phyloP scores from a whole-genome alignment of 2,329 filamentous ascomycete genomes.

The Thermoascus crustaceus region DNA sequence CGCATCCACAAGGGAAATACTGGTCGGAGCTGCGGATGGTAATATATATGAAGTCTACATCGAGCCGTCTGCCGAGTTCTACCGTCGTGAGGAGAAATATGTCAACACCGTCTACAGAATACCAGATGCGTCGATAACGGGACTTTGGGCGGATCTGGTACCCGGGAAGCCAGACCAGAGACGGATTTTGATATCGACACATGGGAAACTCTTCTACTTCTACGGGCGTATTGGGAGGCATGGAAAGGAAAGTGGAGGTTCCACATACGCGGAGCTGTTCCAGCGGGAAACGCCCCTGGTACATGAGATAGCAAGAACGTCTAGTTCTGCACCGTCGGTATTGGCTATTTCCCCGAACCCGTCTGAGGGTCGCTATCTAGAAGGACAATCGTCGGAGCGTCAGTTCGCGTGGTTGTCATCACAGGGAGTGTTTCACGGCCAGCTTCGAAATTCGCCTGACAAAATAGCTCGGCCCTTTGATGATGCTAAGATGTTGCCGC shows the following conservation, averaged over 20 bases:
- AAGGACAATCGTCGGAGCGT: conserved; percentile 42
- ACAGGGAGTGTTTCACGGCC: conserved; percentile 83
- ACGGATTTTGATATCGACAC: conserved; percentile 72
- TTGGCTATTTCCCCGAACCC: conserved; percentile 71
- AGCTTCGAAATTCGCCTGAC: conserved; percentile 57
- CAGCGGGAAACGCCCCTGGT: conserved; percentile 73
- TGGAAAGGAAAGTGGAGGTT: conserved; percentile 68
- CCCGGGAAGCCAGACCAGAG: conserved; percentile 61
- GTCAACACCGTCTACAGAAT: conserved; percentile 75
- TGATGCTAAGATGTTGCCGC: conserved; percentile 68
- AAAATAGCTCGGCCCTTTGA: conserved; percentile 68
- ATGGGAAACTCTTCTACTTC: conserved; percentile 70
- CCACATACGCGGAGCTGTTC: conserved; percentile 80
- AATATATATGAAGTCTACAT: conserved; percentile 94
- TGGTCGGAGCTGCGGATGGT: conserved; percentile 85
- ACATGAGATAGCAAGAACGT: conserved; percentile 60
- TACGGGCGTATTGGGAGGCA: conserved; percentile 66
- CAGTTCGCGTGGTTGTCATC: conserved; percentile 82
- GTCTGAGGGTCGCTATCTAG: conserved; percentile 51
- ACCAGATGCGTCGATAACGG: conserved; percentile 73
- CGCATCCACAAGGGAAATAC: conserved; percentile 86
- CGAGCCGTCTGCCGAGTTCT: conserved; percentile 90
- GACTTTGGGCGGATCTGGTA: conserved; percentile 73
- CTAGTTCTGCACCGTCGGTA: conserved; percentile 53
- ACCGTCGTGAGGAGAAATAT: conserved; percentile 89